Evolutionary conservation across 164 flowering plant species (phyloP).

Genomic region (Akebia trifoliata): DNA sequence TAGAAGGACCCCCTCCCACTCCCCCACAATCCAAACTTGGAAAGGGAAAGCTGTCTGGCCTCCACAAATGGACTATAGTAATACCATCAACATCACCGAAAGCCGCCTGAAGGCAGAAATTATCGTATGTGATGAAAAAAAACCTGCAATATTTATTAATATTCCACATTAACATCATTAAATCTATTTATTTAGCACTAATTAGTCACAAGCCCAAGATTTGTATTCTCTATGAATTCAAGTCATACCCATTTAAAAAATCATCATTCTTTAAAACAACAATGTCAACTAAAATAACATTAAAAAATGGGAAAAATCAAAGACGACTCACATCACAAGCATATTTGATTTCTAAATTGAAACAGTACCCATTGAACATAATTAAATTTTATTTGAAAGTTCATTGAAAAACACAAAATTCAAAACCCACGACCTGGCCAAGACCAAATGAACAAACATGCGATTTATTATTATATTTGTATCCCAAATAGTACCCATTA

Average conservation of each 20-base stretch:
- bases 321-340: neutral
- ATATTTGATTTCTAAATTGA: constrained; percentile 2
- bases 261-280: neutral
- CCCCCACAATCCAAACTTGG: too few species aligned
- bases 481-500: too few species aligned
- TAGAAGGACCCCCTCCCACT: too few species aligned
- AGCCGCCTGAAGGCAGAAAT: neutral
- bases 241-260: neutral
- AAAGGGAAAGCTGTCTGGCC: neutral
- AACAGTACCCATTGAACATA: neutral
- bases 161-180: too few species aligned
- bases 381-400: neutral
- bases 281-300: neutral
- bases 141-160: neutral
- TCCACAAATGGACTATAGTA: neutral
- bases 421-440: neutral
- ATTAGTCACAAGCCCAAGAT: too few species aligned
- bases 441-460: too few species aligned
- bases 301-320: too few species aligned
- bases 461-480: too few species aligned
- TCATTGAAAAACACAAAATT: neutral
- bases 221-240: neutral
- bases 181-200: too few species aligned
- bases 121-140: neutral
- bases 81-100: neutral